These are phyloP conservation scores for Rhizophagus prolifer DNA, from an alignment of 192 early-diverging fungal genomes.

Conservation along the genomic window DNA sequence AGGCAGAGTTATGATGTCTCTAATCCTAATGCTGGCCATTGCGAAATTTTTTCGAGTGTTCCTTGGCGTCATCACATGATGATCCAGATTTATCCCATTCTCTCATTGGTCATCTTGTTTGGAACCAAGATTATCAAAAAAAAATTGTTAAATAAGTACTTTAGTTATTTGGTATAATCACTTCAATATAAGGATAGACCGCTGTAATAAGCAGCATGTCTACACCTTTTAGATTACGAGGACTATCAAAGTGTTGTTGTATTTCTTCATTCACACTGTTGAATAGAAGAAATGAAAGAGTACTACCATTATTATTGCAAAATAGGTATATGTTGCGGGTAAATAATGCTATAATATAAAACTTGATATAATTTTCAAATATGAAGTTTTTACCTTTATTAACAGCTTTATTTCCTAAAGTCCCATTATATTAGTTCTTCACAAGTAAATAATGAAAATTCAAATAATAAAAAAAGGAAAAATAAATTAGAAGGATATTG, in stretches of 20 bases:
- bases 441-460: not conserved
- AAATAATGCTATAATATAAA: not conserved
- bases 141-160: too few species aligned
- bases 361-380: not conserved
- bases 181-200: not conserved
- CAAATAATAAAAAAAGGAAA: not conserved
- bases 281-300: not conserved
- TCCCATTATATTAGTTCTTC: not conserved
- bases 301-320: not conserved
- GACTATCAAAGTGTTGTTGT: not conserved
- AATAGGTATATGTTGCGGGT: conserved; percentile 16
- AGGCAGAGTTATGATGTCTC: too few species aligned
- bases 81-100: too few species aligned
- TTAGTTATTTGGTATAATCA: not conserved
- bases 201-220: not conserved
- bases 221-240: not conserved
- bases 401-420: not conserved
- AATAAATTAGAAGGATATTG: not conserved
- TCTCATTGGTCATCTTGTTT: too few species aligned
- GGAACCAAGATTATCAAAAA: too few species aligned
- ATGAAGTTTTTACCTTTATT: not conserved
- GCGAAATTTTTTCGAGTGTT: too few species aligned
- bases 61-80: too few species aligned
- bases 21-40: too few species aligned
- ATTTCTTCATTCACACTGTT: not conserved